These are phyloP conservation scores for Breviolum minutum DNA, from an alignment of 73 alveolate species.

Conservation along the genomic window DNA sequence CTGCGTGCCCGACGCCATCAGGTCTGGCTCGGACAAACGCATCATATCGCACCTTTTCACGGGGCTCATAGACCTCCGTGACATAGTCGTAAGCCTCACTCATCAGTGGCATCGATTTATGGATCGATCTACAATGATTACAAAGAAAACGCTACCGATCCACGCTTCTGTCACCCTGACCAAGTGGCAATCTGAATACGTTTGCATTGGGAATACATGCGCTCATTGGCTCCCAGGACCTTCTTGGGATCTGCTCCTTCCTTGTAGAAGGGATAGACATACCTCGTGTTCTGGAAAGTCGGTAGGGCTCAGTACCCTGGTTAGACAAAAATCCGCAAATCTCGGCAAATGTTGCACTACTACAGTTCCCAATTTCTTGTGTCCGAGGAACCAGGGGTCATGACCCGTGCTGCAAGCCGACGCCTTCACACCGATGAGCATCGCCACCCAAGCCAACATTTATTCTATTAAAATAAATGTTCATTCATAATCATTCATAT, in stretches of 20 bases:
- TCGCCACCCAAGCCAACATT: neutral
- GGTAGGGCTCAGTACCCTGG: neutral
- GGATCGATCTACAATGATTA: neutral
- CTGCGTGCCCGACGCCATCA: constrained; percentile 39
- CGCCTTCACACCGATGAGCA: neutral
- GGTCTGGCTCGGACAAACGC: constrained; percentile 48
- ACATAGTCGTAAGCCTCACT: constrained; percentile 20
- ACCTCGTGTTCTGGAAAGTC: neutral
- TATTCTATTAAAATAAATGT: too few relatives aligned
- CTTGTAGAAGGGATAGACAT: constrained; percentile 61
- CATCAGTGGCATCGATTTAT: neutral
- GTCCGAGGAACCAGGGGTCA: constrained; percentile 42
- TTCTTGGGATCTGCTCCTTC: constrained; percentile 9
- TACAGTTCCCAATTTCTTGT: neutral
- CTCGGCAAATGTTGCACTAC: neutral
- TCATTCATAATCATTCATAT: too few relatives aligned
- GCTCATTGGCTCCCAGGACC: constrained; percentile 61
- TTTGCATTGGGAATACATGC: constrained; percentile 42
- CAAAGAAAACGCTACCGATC: too few relatives aligned
- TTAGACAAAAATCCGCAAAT: too few relatives aligned
- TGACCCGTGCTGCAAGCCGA: constrained; percentile 30
- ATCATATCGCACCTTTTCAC: constrained; percentile 2
- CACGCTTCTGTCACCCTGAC: neutral
- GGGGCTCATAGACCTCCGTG: constrained; percentile 32
- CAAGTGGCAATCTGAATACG: constrained; percentile 30